Evolutionary conservation across 2,329 filamentous ascomycete species (phyloP).

Genomic region (Colletotrichum sp.): DNA sequence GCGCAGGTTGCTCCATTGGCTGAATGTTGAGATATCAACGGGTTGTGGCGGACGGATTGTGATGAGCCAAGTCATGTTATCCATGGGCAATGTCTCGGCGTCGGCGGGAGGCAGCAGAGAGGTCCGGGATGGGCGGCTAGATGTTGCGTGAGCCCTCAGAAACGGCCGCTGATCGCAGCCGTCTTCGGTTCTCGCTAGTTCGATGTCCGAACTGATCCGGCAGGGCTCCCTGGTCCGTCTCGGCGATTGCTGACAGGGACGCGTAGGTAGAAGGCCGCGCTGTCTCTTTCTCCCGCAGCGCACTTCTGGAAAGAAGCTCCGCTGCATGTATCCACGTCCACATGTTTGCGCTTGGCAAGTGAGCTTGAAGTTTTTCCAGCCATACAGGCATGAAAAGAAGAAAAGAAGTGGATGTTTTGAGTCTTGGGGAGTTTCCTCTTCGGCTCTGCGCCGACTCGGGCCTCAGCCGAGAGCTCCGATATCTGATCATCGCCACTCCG

Average conservation of each 20-base stretch:
- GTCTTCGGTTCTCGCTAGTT: background rate
- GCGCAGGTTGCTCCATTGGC: background rate
- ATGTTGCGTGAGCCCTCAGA: background rate
- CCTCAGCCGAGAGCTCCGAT: background rate
- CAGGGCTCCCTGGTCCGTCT: conserved; percentile 8
- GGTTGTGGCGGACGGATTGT: background rate
- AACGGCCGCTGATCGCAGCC: conserved; percentile 7
- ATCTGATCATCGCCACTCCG: background rate
- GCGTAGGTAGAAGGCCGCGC: background rate
- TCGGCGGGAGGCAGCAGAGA: background rate
- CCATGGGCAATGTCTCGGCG: conserved; percentile 6
- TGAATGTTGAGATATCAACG: background rate
- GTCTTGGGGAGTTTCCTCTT: background rate
- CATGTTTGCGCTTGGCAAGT: background rate
- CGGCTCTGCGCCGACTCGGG: background rate
- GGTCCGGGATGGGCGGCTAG: background rate
- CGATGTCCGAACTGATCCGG: background rate
- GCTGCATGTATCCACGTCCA: background rate
- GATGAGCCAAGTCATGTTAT: conserved; percentile 1
- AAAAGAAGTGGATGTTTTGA: background rate
- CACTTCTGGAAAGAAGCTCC: too few species aligned
- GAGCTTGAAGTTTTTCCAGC: background rate
- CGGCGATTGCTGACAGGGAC: background rate
- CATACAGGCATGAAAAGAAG: background rate
- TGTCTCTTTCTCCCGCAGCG: background rate